phyloP scores from a whole-genome alignment of 2,329 filamentous ascomycete species.

The Albifimbria verrucaria region DNA sequence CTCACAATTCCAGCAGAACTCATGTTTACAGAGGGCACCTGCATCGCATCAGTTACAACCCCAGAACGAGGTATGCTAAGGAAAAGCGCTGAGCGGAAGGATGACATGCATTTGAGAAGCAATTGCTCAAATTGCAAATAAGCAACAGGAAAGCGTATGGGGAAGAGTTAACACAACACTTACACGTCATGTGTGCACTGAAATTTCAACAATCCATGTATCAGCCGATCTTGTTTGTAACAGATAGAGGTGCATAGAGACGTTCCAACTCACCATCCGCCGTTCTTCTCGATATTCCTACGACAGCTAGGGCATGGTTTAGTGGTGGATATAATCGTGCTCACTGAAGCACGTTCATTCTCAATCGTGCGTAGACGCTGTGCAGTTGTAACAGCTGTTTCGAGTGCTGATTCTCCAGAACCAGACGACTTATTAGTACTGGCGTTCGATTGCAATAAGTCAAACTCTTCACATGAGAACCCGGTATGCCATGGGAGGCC shows the following conservation, averaged over 20 bases:
- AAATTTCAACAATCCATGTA: neutral
- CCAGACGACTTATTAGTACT: neutral
- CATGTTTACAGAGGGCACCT: neutral
- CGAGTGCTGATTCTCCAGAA: neutral
- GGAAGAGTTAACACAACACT: neutral
- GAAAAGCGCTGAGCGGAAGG: neutral
- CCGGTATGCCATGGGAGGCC: conserved; percentile 1
- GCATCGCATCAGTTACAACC: neutral
- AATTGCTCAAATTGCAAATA: neutral
- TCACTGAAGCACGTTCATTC: neutral
- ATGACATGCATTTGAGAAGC: no score
- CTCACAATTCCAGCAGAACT: conserved; percentile 1
- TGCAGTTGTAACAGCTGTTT: neutral
- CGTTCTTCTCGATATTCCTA: conserved; percentile 1
- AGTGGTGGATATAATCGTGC: neutral
- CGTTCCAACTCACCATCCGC: neutral
- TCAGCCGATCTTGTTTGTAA: neutral
- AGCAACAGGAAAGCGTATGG: neutral
- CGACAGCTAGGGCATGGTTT: conserved; percentile 1
- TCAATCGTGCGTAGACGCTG: neutral
- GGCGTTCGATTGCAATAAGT: neutral
- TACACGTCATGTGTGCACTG: conserved; percentile 3
- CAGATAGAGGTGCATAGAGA: neutral
- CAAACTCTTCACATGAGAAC: conserved; percentile 1
- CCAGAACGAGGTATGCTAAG: neutral